Conservation (phyloP, 192 early-diverging fungal genomes). For the Podila clonocystis region DNA sequence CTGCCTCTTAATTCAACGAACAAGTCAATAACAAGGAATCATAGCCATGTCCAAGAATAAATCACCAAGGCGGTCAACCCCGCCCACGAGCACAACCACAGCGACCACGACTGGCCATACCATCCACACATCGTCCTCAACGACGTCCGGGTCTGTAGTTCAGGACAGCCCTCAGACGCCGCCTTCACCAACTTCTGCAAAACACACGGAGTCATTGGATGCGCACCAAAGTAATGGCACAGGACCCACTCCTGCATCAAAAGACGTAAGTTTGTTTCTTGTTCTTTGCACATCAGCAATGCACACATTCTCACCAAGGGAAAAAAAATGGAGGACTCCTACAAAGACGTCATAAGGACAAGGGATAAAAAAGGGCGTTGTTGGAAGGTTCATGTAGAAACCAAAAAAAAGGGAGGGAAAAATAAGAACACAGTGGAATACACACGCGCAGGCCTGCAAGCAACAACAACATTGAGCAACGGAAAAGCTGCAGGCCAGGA, state of each 20-base stretch:
- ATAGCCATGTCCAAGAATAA: conserved; percentile 6
- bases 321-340: background rate
- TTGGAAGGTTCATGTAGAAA: too few relatives aligned
- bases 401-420: too few relatives aligned
- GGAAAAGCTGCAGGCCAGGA: too few relatives aligned
- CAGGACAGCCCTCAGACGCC: background rate
- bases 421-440: too few relatives aligned
- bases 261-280: conserved; percentile 21
- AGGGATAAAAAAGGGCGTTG: background rate
- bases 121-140: background rate
- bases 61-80: conserved; percentile 40
- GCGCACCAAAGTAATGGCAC: conserved; percentile 7
- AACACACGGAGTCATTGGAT: conserved; percentile 1
- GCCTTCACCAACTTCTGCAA: background rate
- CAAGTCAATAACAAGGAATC: conserved; percentile 20
- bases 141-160: background rate
- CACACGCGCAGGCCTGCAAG: too few relatives aligned
- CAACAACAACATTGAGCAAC: too few relatives aligned
- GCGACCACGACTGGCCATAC: background rate
- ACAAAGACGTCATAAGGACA: conserved; percentile 1
- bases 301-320: too few relatives aligned
- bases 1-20: background rate
- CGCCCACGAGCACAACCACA: conserved; percentile 18
- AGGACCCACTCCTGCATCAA: conserved; percentile 21
- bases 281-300: too few relatives aligned